phyloP scores from a whole-genome alignment of 2,329 filamentous ascomycete genomes.

The Paecilomyces variotii region DNA sequence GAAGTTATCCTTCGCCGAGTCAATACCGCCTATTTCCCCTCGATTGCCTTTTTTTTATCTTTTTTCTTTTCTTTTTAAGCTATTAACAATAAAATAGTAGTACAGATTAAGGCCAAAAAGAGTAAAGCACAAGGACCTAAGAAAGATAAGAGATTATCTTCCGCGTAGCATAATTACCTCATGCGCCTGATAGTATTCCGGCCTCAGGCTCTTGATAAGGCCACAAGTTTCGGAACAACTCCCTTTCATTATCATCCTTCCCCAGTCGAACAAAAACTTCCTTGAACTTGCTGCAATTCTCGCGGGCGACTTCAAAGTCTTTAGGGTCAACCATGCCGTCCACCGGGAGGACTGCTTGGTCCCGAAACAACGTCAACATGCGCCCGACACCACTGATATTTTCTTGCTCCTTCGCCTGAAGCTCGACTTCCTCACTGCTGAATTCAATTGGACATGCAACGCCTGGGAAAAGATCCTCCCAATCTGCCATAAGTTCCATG shows the following conservation, averaged over 20 bases:
- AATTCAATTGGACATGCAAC: constrained; percentile 3
- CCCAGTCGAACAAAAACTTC: constrained; percentile 1
- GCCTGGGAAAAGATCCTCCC: constrained; percentile 12
- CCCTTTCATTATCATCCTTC: background rate
- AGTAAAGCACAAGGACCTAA: too few relatives aligned
- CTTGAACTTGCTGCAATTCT: constrained; percentile 2
- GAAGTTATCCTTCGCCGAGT: background rate
- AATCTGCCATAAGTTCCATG: constrained; percentile 14
- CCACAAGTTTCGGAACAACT: constrained; percentile 10
- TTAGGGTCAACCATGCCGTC: constrained; percentile 25
- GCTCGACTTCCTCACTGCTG: constrained; percentile 13
- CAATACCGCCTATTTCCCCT: too few relatives aligned
- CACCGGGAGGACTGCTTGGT: constrained; percentile 18
- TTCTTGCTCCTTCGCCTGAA: constrained; percentile 20
- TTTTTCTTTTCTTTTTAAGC: too few relatives aligned
- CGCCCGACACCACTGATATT: constrained; percentile 22
- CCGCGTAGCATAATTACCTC: too few relatives aligned
- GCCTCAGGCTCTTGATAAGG: constrained; percentile 7
- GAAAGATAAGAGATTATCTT: too few relatives aligned
- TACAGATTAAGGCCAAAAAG: too few relatives aligned
- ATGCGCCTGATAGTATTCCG: too few relatives aligned
- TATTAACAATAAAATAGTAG: too few relatives aligned
- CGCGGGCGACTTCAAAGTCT: constrained; percentile 14
- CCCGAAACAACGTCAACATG: constrained; percentile 20
- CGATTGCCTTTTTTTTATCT: too few relatives aligned